phyloP scores from a whole-genome alignment of 1,139 yeast genomes.

The Pneumocystis wakefieldiae region DNA sequence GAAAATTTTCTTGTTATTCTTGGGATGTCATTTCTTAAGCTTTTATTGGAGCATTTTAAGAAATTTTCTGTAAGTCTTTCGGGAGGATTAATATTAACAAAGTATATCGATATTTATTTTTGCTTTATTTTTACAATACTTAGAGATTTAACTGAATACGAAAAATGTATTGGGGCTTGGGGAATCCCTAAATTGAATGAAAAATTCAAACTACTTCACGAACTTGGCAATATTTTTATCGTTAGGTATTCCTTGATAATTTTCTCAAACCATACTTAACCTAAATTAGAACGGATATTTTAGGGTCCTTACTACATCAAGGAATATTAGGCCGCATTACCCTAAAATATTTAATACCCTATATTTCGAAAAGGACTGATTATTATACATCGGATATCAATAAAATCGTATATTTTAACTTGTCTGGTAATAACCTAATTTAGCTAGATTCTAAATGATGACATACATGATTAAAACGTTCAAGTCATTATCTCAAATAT shows the following conservation, averaged over 20 bases:
- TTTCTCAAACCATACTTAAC: background rate
- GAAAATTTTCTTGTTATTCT: slow-evolving; percentile 39
- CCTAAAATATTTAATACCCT: slow-evolving; percentile 36
- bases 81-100: slow-evolving; percentile 75
- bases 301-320: slow-evolving; percentile 67
- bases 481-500: no score
- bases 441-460: background rate
- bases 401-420: slow-evolving; percentile 1
- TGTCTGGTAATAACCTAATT: background rate
- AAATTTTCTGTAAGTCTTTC: slow-evolving; percentile 61
- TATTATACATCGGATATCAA: slow-evolving; percentile 8
- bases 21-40: slow-evolving; percentile 45
- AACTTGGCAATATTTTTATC: slow-evolving; percentile 70
- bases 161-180: slow-evolving; percentile 61
- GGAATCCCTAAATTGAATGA: slow-evolving; percentile 48
- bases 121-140: background rate
- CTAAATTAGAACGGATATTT: slow-evolving; percentile 34
- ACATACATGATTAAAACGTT: background rate
- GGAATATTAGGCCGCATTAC: slow-evolving; percentile 63
- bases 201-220: slow-evolving; percentile 57
- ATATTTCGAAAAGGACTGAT: slow-evolving; percentile 13
- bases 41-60: slow-evolving; percentile 57
- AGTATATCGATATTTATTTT: slow-evolving; percentile 17
- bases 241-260: slow-evolving; percentile 21
- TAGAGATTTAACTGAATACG: slow-evolving; percentile 60